Evolutionary conservation across 768 basidiomycete genomes (phyloP), one percentile per base, ranked within the genome.

Genomic region (Gymnopilus dilepis): DNA sequence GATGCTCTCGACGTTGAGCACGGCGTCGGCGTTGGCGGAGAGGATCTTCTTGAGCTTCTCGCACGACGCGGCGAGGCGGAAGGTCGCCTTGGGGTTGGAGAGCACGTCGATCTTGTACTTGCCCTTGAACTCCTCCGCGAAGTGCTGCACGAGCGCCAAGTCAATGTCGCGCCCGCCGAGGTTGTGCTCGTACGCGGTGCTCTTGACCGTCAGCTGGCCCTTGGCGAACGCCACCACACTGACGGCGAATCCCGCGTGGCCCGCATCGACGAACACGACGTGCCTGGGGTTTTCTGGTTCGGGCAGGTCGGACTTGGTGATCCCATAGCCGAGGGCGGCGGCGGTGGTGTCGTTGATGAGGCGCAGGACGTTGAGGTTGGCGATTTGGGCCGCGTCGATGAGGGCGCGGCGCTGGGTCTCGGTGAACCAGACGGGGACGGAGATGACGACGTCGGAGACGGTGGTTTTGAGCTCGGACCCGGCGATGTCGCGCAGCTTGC

Each of bases 71-170:
- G 83, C 71, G 59, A 99, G 88, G 65, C 97, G 89, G 92, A 99
- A 99, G 48, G 82, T 83, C 31, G 95, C 97, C 77, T 98, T 98
- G 67, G 94, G 92, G 77, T 84, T 95, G 65, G 84, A 85, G 70
- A 94, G 74, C 68, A 99, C 95, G 74, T 99, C 96, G 72, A 99
- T 94, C 78, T 95, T 97, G 87, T 99, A 98, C 75, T 97, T 98
- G n/a, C 77, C 73, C 79, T 95, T 90, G 88, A 99, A 98, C 76
- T 98, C 92, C 28, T 85, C 77, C 8, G 96, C 84, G 72, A 99
- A 99, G 80, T 99, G 86, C 67, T 87, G 73, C 38, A 97, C 85
- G 68, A 99, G 88, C 17, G 90, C 94, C 70, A 86, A 89, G 81
- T 99, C 97, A 76, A 99, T 90, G 76, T 99, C 94, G 56, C 96